Evolutionary conservation across 2,329 filamentous ascomycete species (phyloP), one percentile per base, ranked within the genome.

Genomic region (Alternaria triticina): DNA sequence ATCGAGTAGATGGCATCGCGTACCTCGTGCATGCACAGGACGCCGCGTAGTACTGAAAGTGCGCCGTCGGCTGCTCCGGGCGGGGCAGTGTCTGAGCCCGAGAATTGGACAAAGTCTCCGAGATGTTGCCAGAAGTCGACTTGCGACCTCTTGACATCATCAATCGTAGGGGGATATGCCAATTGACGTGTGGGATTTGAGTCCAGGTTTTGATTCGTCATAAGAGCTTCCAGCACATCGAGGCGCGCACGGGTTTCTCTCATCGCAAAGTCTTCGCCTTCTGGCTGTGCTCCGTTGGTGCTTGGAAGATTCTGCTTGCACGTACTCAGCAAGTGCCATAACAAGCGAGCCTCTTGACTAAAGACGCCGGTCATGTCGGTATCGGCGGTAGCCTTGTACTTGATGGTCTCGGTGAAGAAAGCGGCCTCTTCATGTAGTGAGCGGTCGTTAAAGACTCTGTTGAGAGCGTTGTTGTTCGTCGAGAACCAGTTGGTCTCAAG

Each of bases 1-100:
- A 97, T 90, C 0, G 92, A 96, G 80, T 97, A 97, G 60, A 97
- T 87, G 17, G 97, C 90, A 77, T 97, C 94, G 57, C 94, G 89
- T 73, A 95, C 96, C 81, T 97, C 94, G 23, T 90, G 87, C 51
- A 91, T 91, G 70, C 93, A 91, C 12, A 97, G 85, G 22, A 95
- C 84, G 59, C 86, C 86, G 30, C 93, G 89, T 78, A 93, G 87
- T 55, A 86, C 85, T 5, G 80, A 80, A 28, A 97, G 82, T 2
- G 88, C 86, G 25, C 89, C 86, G 57, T 94, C 90, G 36, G 93
- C 87, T 57, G 86, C 84, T 70, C 85, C 88, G 61, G 81, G 82
- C 6, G 86, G 82, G 30, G 81, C 82, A 51, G 86, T 83, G 40
- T 89, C 86, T 62, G 91, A 88, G 66, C 89, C 86, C 28, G 86